Evolutionary conservation across 129 eudicot genomes (phyloP).

Genomic region (Flaveria sonorensis): DNA sequence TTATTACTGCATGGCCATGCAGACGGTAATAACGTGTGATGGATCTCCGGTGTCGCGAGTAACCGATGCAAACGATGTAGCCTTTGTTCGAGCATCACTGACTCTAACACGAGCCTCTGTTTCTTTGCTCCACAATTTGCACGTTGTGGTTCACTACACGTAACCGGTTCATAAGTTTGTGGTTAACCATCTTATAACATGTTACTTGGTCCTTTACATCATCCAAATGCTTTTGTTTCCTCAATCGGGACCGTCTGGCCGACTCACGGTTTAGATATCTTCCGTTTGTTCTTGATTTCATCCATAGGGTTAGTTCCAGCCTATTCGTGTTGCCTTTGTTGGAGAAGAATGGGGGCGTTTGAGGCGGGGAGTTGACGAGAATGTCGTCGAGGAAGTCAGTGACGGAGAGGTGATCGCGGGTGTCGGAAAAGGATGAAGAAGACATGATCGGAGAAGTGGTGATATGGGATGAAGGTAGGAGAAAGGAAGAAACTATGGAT

Average conservation of each 20-base stretch:
- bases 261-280: slow-evolving; percentile 86
- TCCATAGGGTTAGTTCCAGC: neutral
- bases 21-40: slow-evolving; percentile 37
- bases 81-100: slow-evolving; percentile 46
- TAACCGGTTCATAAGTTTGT: slow-evolving; percentile 65
- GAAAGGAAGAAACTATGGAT: slow-evolving; percentile 38
- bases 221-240: slow-evolving; percentile 81
- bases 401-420: slow-evolving; percentile 3
- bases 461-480: slow-evolving; percentile 4
- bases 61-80: slow-evolving; percentile 50
- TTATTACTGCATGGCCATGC: slow-evolving; percentile 62
- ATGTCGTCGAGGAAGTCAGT: slow-evolving; percentile 31
- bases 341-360: neutral
- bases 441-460: slow-evolving; percentile 9
- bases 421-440: neutral
- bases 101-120: slow-evolving; percentile 51
- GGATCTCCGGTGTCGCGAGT: slow-evolving; percentile 45
- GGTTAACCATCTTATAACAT: slow-evolving; percentile 43
- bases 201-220: slow-evolving; percentile 51
- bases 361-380: slow-evolving; percentile 24
- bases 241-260: slow-evolving; percentile 74
- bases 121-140: slow-evolving; percentile 48
- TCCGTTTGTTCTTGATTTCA: slow-evolving; percentile 65
- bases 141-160: slow-evolving; percentile 39
- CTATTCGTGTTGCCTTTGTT: too few relatives aligned